These are phyloP conservation scores for Infundibulicybe gibba DNA, from an alignment of 768 basidiomycete genomes.

Conservation along the genomic window DNA sequence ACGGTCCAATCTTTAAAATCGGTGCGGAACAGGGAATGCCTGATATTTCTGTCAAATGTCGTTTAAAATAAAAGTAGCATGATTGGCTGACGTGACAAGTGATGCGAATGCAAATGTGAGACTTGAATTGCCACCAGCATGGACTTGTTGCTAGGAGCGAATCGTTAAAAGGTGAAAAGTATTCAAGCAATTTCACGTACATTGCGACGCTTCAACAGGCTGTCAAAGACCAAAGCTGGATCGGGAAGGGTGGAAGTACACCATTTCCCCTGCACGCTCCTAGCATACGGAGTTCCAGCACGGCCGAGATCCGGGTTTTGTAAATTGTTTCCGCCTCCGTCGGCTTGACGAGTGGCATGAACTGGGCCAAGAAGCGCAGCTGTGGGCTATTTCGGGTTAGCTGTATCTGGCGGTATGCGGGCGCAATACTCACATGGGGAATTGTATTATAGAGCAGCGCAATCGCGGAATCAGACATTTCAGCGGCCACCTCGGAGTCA, in stretches of 20 bases:
- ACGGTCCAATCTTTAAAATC: conserved; percentile 26
- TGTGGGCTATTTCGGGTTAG: conserved; percentile 2
- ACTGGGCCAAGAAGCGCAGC: conserved; percentile 4
- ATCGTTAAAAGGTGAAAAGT: not conserved
- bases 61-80: not conserved
- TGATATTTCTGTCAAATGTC: not conserved
- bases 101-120: conserved; percentile 49
- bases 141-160: not conserved
- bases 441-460: conserved; percentile 8
- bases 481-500: not conserved
- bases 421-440: conserved; percentile 6
- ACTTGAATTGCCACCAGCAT: conserved; percentile 11
- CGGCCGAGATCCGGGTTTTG: conserved; percentile 30
- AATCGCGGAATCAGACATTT: conserved; percentile 6
- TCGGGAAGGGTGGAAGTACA: conserved; percentile 32
- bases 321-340: conserved; percentile 35
- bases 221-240: conserved; percentile 45
- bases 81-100: conserved; percentile 28
- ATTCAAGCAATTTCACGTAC: conserved; percentile 6
- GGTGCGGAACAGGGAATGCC: conserved; percentile 47
- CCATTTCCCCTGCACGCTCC: conserved; percentile 30
- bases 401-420: not conserved
- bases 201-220: conserved; percentile 28
- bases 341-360: conserved; percentile 30
- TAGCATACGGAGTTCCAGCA: conserved; percentile 40